Evolutionary conservation across 352 stramenopile genomes (phyloP), one percentile per base, ranked within the genome.

Genomic region (Globisporangium cylindrosporum): DNA sequence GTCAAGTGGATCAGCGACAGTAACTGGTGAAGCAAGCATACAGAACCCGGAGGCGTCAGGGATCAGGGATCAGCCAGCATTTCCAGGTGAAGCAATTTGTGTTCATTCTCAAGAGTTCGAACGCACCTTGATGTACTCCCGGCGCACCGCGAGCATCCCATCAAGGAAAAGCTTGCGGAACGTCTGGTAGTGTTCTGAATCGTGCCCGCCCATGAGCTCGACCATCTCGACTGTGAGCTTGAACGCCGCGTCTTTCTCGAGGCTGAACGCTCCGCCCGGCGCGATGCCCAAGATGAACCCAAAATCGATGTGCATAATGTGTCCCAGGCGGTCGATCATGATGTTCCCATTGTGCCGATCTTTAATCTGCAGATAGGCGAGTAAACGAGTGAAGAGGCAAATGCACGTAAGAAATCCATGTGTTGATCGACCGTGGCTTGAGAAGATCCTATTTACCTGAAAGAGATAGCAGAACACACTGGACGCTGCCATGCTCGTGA

Each of bases 311-410:
- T 98, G 93, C 64, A 99, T 92, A 12, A 99, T 72, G 74, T 97
- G 91, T 8, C 95, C 94, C 41, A 81, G 64, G 24, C 76, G 89
- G 70, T 98, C 93, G 41, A 99, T 88, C 83, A 99, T 97, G 59
- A 99, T 97, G 75, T 98, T 98, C 9, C 94, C 96, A 73, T 99
- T 99, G 83, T 99, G 96, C 3, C 93, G 80, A 74, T 99, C 97
- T 66, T 98, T 98, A 66, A 99, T 79, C 62, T 72, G 41, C 25
- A 57, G 12, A 18, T 1, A 36, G 7, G 27, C 9, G 4, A 58
- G 6, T 27, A 34, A 43, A 41, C 12, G 10, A 18, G 25, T 5
- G 27, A 41, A 32, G 36, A 15, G 36, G 3, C 3, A 43, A 15
- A 43, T 14, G 4, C 36, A 41, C 18, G 4, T 59, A 7, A 59